Conservation (phyloP, 106 monocot genomes). For the Dioscorea alata region DNA sequence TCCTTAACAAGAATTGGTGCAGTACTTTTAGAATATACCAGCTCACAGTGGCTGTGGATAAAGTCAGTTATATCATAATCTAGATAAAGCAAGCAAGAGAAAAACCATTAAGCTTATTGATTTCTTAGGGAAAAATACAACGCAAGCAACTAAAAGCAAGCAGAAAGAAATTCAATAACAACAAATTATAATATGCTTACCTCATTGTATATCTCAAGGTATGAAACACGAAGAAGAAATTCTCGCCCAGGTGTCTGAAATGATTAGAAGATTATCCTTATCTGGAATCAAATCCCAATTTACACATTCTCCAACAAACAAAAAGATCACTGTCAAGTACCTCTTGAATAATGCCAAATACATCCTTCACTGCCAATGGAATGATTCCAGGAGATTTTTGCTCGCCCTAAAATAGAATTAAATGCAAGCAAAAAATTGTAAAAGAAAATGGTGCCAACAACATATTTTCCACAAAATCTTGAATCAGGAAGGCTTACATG, state of each 20-base stretch:
- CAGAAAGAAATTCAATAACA: too few relatives aligned
- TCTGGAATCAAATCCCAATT: neutral
- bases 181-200: conserved; percentile 26
- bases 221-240: conserved; percentile 98
- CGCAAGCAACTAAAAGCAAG: too few relatives aligned
- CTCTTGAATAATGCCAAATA: conserved; percentile 98
- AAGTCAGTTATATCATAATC: too few relatives aligned
- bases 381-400: conserved; percentile 99
- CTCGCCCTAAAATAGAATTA: conserved; percentile 60
- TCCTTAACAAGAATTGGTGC: too few relatives aligned
- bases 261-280: conserved; percentile 5
- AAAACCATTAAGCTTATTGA: too few relatives aligned
- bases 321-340: conserved; percentile 26
- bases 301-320: conserved; percentile 3
- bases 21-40: too few relatives aligned
- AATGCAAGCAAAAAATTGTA: neutral
- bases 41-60: too few relatives aligned
- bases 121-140: too few relatives aligned
- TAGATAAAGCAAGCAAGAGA: too few relatives aligned
- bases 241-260: conserved; percentile 78
- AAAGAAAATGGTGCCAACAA: neutral
- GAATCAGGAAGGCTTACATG: conserved; percentile 48
- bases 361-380: conserved; percentile 94
- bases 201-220: conserved; percentile 99
- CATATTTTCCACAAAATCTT: neutral